Conservation (phyloP, 2,329 filamentous ascomycete species). For the Sclerotinia glacialis region DNA sequence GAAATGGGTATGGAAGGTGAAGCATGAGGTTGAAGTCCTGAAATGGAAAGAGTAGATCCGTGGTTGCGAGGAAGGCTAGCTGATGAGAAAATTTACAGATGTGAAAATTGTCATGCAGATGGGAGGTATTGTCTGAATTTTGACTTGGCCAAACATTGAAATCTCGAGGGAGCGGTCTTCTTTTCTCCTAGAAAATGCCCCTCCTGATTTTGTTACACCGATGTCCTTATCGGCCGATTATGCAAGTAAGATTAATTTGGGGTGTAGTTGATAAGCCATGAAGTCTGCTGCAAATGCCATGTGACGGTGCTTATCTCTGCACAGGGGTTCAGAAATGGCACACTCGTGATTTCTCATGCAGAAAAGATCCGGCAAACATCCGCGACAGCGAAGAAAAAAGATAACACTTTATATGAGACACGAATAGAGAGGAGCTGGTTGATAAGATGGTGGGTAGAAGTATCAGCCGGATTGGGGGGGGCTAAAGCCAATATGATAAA, state of each 20-base stretch:
- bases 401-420: neutral
- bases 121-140: neutral
- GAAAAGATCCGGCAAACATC: constrained; percentile 1
- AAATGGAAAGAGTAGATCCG: neutral
- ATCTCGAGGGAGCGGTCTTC: neutral
- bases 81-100: neutral
- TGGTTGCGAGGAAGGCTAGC: neutral
- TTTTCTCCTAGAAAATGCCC: constrained; percentile 9
- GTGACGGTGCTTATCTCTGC: constrained; percentile 22
- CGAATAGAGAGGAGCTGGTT: neutral
- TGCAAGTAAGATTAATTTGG: neutral
- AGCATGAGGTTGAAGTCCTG: neutral
- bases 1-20: constrained; percentile 12
- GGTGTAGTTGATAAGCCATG: constrained; percentile 19
- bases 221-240: neutral
- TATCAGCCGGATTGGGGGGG: neutral
- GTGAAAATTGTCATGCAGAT: neutral
- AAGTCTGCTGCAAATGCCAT: constrained; percentile 20
- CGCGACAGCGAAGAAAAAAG: neutral
- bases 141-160: neutral
- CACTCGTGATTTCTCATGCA: constrained; percentile 16
- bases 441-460: constrained; percentile 5
- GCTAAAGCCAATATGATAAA: constrained; percentile 12
- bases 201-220: neutral
- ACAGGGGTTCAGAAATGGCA: constrained; percentile 13